Conservation (phyloP, 768 basidiomycete species). For the Exidia glandulosa region DNA sequence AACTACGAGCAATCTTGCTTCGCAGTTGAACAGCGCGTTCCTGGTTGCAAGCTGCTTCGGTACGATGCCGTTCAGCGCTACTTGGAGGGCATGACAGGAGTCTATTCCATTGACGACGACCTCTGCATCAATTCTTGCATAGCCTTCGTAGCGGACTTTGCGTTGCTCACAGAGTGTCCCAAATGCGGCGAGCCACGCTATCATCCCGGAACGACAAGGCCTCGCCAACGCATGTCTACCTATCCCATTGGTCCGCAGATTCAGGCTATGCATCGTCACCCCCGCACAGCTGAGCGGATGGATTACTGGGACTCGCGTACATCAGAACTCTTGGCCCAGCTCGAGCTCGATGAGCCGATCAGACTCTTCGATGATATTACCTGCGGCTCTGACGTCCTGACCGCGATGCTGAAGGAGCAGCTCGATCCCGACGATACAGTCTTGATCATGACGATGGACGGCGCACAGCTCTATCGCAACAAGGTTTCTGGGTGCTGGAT, state of each 20-base stretch:
- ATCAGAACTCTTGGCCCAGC: background rate
- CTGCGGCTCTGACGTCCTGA: constrained; percentile 8
- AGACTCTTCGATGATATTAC: constrained; percentile 6
- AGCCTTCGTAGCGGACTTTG: constrained; percentile 30
- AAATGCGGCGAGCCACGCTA: constrained; percentile 18
- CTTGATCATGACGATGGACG: constrained; percentile 27
- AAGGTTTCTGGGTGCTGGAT: constrained; percentile 27
- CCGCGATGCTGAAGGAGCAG: constrained; percentile 7
- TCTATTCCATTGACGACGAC: constrained; percentile 11
- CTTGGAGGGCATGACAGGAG: constrained; percentile 9
- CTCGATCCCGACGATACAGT: constrained; percentile 16
- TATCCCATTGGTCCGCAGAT: constrained; percentile 3
- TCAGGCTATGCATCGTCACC: constrained; percentile 2
- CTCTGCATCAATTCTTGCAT: constrained; percentile 21
- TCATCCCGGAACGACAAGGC: background rate
- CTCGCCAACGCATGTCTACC: constrained; percentile 1
- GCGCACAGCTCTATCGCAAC: constrained; percentile 28
- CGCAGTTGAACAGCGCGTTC: background rate
- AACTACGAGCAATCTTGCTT: constrained; percentile 11
- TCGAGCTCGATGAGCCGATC: background rate
- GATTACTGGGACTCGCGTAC: constrained; percentile 2
- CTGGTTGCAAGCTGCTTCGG: constrained; percentile 8
- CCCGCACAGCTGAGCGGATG: background rate
- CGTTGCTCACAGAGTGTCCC: constrained; percentile 10
- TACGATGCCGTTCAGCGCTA: constrained; percentile 19